phyloP scores from a whole-genome alignment of 75 land plant species.

The Larix kaempferi region DNA sequence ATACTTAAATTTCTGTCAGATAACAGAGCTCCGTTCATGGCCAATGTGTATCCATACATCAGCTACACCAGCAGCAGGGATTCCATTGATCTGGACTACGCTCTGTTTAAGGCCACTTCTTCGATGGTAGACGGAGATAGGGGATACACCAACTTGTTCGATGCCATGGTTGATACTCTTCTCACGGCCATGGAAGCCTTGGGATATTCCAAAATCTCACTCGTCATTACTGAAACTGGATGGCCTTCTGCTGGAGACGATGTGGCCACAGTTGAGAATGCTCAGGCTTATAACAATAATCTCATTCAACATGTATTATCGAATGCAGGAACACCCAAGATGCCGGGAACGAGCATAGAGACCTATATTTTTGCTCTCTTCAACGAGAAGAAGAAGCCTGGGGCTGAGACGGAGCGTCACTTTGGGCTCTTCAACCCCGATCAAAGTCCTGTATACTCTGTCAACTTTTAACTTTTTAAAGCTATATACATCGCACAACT shows the following conservation, averaged over 20 bases:
- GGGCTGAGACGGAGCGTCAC: constrained; percentile 27
- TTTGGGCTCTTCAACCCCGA: constrained; percentile 51
- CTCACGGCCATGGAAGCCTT: constrained; percentile 15
- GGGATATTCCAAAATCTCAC: constrained; percentile 3
- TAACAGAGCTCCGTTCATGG: constrained; percentile 13
- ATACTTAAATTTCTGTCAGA: constrained; percentile 20
- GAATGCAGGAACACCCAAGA: constrained; percentile 42
- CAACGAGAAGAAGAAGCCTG: constrained; percentile 43
- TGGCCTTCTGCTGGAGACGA: constrained; percentile 3
- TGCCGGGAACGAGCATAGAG: constrained; percentile 31
- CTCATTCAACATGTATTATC: constrained; percentile 36
- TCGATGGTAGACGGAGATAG: not conserved
- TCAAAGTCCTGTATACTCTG: constrained; percentile 30
- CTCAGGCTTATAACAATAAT: constrained; percentile 38
- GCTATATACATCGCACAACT: no score
- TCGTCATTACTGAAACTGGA: constrained; percentile 9
- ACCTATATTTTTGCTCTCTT: constrained; percentile 59
- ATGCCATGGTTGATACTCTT: constrained; percentile 30
- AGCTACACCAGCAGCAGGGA: constrained; percentile 7
- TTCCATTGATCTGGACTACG: constrained; percentile 18
- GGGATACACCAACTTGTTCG: constrained; percentile 20
- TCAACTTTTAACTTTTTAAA: no score
- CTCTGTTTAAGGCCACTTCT: constrained; percentile 9
- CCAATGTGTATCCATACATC: constrained; percentile 32
- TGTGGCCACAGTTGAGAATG: constrained; percentile 23